Evolutionary conservation across 2,329 filamentous ascomycete genomes (phyloP).

Genomic region (Alternaria infectoria): DNA sequence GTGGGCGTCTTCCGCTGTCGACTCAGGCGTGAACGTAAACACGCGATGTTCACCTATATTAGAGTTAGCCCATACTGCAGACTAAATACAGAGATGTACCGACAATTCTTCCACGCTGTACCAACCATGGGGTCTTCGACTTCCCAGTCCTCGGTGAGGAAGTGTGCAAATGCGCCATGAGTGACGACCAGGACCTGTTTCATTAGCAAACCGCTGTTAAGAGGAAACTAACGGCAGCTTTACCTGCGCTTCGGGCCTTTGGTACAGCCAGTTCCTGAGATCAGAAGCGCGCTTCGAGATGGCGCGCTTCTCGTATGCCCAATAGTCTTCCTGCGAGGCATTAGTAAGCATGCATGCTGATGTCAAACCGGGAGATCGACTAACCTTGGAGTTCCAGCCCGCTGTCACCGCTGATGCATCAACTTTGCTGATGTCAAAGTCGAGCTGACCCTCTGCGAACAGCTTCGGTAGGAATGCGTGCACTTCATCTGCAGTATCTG

Average conservation of each 20-base stretch:
- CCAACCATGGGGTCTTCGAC: slow-evolving; percentile 37
- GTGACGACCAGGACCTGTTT: slow-evolving; percentile 75
- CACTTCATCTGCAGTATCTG: slow-evolving; percentile 55
- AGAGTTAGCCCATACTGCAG: background rate
- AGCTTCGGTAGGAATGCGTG: slow-evolving; percentile 27
- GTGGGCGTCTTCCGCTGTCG: slow-evolving; percentile 36
- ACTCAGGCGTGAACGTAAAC: slow-evolving; percentile 36
- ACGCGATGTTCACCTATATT: slow-evolving; percentile 36
- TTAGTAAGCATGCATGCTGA: slow-evolving; percentile 13
- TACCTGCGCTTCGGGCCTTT: slow-evolving; percentile 37
- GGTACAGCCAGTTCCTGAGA: slow-evolving; percentile 35
- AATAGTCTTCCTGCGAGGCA: slow-evolving; percentile 35
- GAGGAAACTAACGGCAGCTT: background rate
- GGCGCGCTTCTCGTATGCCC: slow-evolving; percentile 35
- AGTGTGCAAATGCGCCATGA: slow-evolving; percentile 85
- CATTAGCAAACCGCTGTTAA: slow-evolving; percentile 27
- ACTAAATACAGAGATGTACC: background rate
- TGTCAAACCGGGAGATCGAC: slow-evolving; percentile 1
- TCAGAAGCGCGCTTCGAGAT: slow-evolving; percentile 39
- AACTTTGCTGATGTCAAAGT: slow-evolving; percentile 56
- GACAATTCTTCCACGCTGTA: slow-evolving; percentile 44
- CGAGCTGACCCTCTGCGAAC: slow-evolving; percentile 64
- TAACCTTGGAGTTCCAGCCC: slow-evolving; percentile 74
- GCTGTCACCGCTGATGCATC: slow-evolving; percentile 68
- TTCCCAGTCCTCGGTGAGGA: slow-evolving; percentile 79